phyloP scores from a whole-genome alignment of 2,329 filamentous ascomycete genomes.

The Exophiala xenobiotica region DNA sequence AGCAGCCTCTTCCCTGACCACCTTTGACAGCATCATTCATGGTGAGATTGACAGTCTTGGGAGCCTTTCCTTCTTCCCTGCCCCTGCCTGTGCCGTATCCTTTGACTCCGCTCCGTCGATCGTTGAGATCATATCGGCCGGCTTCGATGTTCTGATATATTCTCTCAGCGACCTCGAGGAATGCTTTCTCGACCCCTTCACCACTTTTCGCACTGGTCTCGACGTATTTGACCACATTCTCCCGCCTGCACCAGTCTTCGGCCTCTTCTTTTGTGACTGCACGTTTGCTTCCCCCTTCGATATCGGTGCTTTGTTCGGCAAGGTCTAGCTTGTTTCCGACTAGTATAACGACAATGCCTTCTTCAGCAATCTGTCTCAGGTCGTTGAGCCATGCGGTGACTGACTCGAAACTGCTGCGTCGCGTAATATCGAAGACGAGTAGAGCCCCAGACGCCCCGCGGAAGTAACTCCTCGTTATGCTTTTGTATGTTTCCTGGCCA shows the following conservation, averaged over 20 bases:
- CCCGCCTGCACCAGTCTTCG: slow-evolving; percentile 80
- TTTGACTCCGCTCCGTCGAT: slow-evolving; percentile 89
- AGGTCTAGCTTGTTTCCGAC: slow-evolving; percentile 96
- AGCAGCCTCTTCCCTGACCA: slow-evolving; percentile 37
- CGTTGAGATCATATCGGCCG: slow-evolving; percentile 90
- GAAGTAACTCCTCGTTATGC: slow-evolving; percentile 91
- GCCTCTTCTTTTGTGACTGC: slow-evolving; percentile 82
- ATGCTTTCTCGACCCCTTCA: slow-evolving; percentile 89
- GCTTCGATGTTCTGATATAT: slow-evolving; percentile 97
- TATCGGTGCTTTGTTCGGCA: slow-evolving; percentile 45
- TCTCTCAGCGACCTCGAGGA: slow-evolving; percentile 87
- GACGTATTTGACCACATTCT: slow-evolving; percentile 88
- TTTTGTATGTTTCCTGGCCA: slow-evolving; percentile 96
- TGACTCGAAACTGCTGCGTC: slow-evolving; percentile 79
- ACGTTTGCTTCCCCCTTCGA: slow-evolving; percentile 50
- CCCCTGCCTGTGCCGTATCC: slow-evolving; percentile 48
- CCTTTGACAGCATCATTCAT: slow-evolving; percentile 50
- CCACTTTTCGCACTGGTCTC: slow-evolving; percentile 96
- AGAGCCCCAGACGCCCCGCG: slow-evolving; percentile 75
- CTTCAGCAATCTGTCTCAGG: slow-evolving; percentile 89
- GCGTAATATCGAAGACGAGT: slow-evolving; percentile 91
- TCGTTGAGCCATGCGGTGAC: slow-evolving; percentile 94
- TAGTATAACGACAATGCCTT: slow-evolving; percentile 88
- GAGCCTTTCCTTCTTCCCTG: slow-evolving; percentile 33
- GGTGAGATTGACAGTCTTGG: slow-evolving; percentile 45